phyloP scores from a whole-genome alignment of 2,329 filamentous ascomycete species.

The Colletotrichum lentis region DNA sequence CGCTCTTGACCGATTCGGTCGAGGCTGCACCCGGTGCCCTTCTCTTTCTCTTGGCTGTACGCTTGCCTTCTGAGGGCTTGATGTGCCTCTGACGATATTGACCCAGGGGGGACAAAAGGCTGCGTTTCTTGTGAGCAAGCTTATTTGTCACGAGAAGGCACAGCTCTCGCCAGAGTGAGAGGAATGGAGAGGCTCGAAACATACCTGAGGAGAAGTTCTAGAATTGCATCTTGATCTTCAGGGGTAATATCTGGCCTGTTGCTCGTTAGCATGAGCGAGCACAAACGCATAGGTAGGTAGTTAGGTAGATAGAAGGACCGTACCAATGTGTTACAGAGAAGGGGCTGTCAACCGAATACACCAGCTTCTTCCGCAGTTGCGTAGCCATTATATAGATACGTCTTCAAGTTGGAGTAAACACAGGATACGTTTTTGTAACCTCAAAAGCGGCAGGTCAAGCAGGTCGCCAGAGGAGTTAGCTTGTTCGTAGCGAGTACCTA shows the following conservation, averaged over 20 bases:
- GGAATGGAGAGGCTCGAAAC: neutral
- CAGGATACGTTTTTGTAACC: neutral
- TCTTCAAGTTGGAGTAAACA: neutral
- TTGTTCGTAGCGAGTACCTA: neutral
- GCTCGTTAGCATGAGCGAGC: constrained; percentile 3
- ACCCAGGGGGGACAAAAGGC: constrained; percentile 70
- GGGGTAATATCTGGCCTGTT: constrained; percentile 67
- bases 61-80: constrained; percentile 68
- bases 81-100: constrained; percentile 64
- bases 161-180: neutral
- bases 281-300: neutral
- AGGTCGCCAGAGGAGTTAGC: neutral
- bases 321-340: constrained; percentile 70
- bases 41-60: constrained; percentile 62
- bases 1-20: constrained; percentile 40
- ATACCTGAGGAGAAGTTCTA: constrained; percentile 74
- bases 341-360: constrained; percentile 72
- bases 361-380: constrained; percentile 57
- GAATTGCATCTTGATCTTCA: constrained; percentile 68
- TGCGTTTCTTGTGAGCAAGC: constrained; percentile 45
- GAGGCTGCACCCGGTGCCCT: constrained; percentile 45
- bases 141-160: neutral
- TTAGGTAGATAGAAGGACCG: constrained; percentile 26
- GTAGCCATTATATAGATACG: neutral
- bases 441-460: neutral